These are phyloP conservation scores for Fonsecaea erecta DNA, from an alignment of 2,329 filamentous ascomycete species.

Conservation along the genomic window DNA sequence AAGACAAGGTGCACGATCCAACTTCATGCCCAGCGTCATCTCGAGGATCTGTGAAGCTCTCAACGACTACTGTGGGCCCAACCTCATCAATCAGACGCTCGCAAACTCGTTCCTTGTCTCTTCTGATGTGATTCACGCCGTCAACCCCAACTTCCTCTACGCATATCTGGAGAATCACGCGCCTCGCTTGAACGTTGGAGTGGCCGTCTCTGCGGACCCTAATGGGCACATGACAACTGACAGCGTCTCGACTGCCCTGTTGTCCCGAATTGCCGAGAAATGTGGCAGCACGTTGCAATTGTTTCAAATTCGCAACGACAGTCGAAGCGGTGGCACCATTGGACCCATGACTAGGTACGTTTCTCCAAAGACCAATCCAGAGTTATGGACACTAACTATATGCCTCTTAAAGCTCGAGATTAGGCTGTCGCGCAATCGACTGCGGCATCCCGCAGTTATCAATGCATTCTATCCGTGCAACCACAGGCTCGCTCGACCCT, in stretches of 20 bases:
- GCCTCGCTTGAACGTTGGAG: constrained; percentile 84
- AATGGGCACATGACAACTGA: constrained; percentile 98
- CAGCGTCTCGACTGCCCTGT: constrained; percentile 77
- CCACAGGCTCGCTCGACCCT: constrained; percentile 82
- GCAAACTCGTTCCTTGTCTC: constrained; percentile 91
- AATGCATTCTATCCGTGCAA: constrained; percentile 92
- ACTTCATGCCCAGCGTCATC: constrained; percentile 81
- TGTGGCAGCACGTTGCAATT: constrained; percentile 74
- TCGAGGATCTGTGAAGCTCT: constrained; percentile 73
- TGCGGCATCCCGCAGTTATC: constrained; percentile 88
- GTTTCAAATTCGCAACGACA: constrained; percentile 96
- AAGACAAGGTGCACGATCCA: constrained; percentile 85
- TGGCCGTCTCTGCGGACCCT: constrained; percentile 77
- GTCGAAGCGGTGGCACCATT: constrained; percentile 87
- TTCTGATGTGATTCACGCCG: constrained; percentile 90
- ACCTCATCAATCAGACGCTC: constrained; percentile 77
- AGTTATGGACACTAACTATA: not conserved
- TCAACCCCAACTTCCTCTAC: constrained; percentile 89
- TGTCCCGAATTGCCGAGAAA: constrained; percentile 77
- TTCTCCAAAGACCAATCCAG: not conserved
- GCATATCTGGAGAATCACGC: constrained; percentile 84
- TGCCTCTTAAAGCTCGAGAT: constrained; percentile 61
- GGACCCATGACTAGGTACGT: constrained; percentile 72
- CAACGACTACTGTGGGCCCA: constrained; percentile 50
- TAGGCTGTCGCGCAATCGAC: constrained; percentile 83